phyloP scores from a whole-genome alignment of 1,284 basidiomycete genomes.

The Athelia psychrophila region DNA sequence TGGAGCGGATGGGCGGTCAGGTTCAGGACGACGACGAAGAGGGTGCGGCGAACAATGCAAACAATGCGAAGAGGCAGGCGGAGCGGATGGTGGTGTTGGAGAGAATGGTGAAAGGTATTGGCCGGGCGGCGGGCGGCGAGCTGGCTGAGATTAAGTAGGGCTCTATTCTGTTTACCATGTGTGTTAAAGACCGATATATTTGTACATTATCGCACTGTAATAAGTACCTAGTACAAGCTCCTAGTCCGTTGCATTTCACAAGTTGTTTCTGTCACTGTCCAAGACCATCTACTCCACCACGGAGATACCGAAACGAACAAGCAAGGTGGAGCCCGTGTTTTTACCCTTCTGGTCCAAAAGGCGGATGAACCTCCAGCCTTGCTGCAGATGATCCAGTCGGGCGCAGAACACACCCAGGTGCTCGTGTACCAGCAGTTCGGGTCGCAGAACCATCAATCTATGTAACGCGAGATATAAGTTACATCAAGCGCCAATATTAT shows the following conservation, averaged over 20 bases:
- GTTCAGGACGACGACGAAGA: constrained; percentile 31
- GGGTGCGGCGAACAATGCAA: constrained; percentile 18
- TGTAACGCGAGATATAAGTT: too few species aligned
- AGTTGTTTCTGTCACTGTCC: too few species aligned
- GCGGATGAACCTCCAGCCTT: constrained; percentile 48
- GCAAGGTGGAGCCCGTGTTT: constrained; percentile 44
- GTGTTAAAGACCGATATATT: too few species aligned
- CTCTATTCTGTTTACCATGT: too few species aligned
- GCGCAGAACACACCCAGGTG: constrained; percentile 48
- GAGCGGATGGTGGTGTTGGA: constrained; percentile 37
- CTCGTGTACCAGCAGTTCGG: constrained; percentile 41
- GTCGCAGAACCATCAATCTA: constrained; percentile 36
- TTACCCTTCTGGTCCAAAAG: constrained; percentile 54
- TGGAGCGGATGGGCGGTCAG: constrained; percentile 37
- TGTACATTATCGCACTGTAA: too few species aligned
- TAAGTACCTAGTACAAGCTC: too few species aligned
- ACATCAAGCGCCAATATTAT: not conserved
- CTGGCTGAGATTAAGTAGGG: constrained; percentile 40
- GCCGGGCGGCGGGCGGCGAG: constrained; percentile 59
- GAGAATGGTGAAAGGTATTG: constrained; percentile 52
- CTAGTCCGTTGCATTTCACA: too few species aligned
- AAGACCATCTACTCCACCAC: constrained; percentile 4
- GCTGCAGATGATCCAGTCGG: constrained; percentile 38
- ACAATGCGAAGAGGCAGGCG: constrained; percentile 15
- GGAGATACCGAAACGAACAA: constrained; percentile 35